phyloP scores from a whole-genome alignment of 805 yeast genomes.

The Schwanniomyces pseudopolymorphus region DNA sequence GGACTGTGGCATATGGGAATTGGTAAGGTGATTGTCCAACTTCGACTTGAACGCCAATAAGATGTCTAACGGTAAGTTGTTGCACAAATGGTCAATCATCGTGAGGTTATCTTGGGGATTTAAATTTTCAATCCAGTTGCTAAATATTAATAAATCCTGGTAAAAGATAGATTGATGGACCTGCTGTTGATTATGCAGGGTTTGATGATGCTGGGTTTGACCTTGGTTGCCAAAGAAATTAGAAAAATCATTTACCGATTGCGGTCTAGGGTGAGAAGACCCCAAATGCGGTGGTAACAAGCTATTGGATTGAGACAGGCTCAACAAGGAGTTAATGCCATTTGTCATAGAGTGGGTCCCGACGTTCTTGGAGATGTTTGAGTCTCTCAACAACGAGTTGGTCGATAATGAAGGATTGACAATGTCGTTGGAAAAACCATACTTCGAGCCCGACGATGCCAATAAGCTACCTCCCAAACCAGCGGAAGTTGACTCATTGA shows the following conservation, averaged over 20 bases:
- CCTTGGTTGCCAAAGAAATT: slow-evolving; percentile 14
- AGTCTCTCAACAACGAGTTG: slow-evolving; percentile 17
- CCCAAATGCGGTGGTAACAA: slow-evolving; percentile 27
- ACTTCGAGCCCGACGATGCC: slow-evolving; percentile 15
- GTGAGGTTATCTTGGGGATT: slow-evolving; percentile 51
- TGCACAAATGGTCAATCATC: slow-evolving; percentile 54
- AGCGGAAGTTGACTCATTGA: slow-evolving; percentile 3
- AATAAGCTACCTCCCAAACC: slow-evolving; percentile 9
- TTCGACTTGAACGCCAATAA: slow-evolving; percentile 48
- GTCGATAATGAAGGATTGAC: slow-evolving; percentile 7
- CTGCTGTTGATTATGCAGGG: slow-evolving; percentile 11
- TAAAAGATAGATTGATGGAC: slow-evolving; percentile 36
- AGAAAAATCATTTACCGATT: slow-evolving; percentile 41
- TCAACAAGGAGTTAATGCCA: slow-evolving; percentile 27
- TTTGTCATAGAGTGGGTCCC: slow-evolving; percentile 9
- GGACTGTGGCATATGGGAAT: slow-evolving; percentile 3
- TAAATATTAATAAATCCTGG: slow-evolving; percentile 50
- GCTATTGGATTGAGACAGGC: slow-evolving; percentile 12
- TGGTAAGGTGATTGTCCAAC: slow-evolving; percentile 39
- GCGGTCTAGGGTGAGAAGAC: slow-evolving; percentile 40
- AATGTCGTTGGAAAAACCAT: slow-evolving; percentile 8
- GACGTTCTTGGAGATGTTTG: slow-evolving; percentile 20
- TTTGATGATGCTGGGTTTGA: slow-evolving; percentile 8
- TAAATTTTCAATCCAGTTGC: slow-evolving; percentile 52
- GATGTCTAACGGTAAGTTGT: slow-evolving; percentile 51